Conservation (phyloP, 192 early-diverging fungal genomes). For the Dissophora globulifera region DNA sequence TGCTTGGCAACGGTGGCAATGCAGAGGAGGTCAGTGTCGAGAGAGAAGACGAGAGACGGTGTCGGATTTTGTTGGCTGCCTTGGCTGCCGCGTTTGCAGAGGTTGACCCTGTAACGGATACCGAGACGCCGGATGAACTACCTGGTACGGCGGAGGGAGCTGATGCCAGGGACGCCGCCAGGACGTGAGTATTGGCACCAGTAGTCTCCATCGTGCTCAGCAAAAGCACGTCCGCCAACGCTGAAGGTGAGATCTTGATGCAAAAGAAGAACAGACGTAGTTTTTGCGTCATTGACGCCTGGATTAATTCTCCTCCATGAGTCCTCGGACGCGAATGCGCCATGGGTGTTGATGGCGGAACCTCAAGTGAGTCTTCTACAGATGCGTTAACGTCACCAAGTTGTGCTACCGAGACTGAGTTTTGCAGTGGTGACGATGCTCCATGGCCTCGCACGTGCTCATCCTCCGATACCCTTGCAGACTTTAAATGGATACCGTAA, state of each 20-base stretch:
- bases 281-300: conserved; percentile 16
- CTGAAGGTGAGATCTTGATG: conserved; percentile 21
- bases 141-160: no score
- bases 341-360: no score
- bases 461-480: not conserved
- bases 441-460: no score
- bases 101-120: not conserved
- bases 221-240: conserved; percentile 6
- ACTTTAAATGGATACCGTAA: conserved; percentile 34
- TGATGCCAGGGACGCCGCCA: no score
- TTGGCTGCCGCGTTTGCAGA: not conserved
- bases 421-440: no score
- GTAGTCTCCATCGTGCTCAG: not conserved
- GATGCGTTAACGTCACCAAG: no score
- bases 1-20: conserved; percentile 27
- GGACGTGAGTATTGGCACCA: no score
- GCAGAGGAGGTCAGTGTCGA: conserved; percentile 27
- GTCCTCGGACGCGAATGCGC: no score
- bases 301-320: not conserved
- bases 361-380: no score
- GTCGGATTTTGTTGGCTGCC: conserved; percentile 26
- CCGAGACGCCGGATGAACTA: no score
- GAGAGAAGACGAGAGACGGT: conserved; percentile 43
- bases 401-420: no score
- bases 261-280: conserved; percentile 39